Conservation (phyloP, 2,329 filamentous ascomycete species). For the Calonectria hawksworthii region DNA sequence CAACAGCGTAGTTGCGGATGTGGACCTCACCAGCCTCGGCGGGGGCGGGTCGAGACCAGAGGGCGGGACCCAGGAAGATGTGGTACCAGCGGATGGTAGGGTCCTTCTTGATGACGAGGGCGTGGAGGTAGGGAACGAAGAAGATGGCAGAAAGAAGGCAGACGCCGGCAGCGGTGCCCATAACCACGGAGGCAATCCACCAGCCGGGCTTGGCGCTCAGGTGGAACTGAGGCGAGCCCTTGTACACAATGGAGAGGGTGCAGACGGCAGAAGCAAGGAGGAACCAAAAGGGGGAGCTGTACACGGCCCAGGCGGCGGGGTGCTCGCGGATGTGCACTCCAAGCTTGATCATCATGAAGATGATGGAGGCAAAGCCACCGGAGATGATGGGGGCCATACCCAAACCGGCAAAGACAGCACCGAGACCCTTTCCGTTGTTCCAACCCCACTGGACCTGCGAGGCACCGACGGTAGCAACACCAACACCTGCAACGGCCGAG, state of each 20-base stretch:
- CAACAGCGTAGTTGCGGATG: constrained; percentile 8
- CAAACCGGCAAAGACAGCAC: constrained; percentile 78
- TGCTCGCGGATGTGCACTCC: constrained; percentile 79
- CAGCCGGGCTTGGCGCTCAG: constrained; percentile 67
- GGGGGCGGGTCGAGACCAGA: constrained; percentile 72
- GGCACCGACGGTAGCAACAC: constrained; percentile 76
- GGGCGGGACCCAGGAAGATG: constrained; percentile 73
- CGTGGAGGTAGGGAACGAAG: constrained; percentile 79
- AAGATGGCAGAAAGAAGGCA: constrained; percentile 69
- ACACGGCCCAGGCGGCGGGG: constrained; percentile 80
- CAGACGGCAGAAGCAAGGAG: constrained; percentile 81
- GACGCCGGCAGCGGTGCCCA: constrained; percentile 1
- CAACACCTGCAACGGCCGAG: constrained; percentile 77
- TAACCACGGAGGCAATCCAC: constrained; percentile 36
- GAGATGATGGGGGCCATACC: constrained; percentile 79
- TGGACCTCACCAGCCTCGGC: constrained; percentile 22
- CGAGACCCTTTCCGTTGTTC: constrained; percentile 76
- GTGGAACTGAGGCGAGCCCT: constrained; percentile 72
- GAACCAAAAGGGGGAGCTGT: constrained; percentile 82
- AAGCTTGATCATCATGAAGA: constrained; percentile 76
- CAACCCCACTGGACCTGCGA: constrained; percentile 76
- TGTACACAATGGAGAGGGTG: constrained; percentile 84
- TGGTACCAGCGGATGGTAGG: constrained; percentile 74
- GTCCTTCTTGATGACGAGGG: constrained; percentile 78
- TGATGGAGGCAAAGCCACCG: constrained; percentile 74